A percentile compares a stretch with the other conserved stretches of the same genome.
Evolutionary conservation across 345 rosid genomes (phyloP).

Genomic region (Iberis pinnata): DNA sequence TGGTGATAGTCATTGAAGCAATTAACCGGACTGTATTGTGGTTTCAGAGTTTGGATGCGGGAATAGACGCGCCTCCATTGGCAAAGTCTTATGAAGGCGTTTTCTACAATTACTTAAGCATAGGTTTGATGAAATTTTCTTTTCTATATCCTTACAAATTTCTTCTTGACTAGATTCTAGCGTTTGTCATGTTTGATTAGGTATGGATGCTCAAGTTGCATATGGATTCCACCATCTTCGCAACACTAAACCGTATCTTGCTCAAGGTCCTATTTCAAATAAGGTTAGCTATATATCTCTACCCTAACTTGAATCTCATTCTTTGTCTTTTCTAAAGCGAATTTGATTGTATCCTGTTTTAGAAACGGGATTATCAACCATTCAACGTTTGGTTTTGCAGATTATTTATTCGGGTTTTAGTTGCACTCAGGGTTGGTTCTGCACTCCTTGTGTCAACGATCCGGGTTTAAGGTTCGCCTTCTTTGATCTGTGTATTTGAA

Average conservation of each 20-base stretch:
- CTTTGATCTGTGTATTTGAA: neutral
- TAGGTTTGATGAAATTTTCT: slow-evolving; percentile 40
- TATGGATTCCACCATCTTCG: slow-evolving; percentile 97
- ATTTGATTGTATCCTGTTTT: neutral
- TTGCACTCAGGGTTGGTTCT: slow-evolving; percentile 96
- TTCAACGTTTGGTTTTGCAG: slow-evolving; percentile 31
- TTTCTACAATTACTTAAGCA: slow-evolving; percentile 92
- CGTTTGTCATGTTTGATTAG: slow-evolving; percentile 30
- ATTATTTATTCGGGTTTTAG: slow-evolving; percentile 82
- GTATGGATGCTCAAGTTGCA: slow-evolving; percentile 99
- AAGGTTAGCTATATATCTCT: slow-evolving; percentile 45
- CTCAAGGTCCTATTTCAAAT: slow-evolving; percentile 86
- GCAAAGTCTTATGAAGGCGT: slow-evolving; percentile 66
- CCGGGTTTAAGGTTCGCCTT: slow-evolving; percentile 70
- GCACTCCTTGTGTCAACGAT: slow-evolving; percentile 82
- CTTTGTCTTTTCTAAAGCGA: neutral
- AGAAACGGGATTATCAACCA: slow-evolving; percentile 3
- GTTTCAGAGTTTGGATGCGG: slow-evolving; percentile 44
- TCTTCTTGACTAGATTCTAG: too few relatives aligned
- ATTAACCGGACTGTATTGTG: too few relatives aligned
- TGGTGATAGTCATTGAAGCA: too few relatives aligned
- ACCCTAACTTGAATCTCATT: neutral
- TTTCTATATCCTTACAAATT: neutral
- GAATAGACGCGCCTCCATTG: slow-evolving; percentile 50
- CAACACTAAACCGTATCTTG: slow-evolving; percentile 81